Base-by-base conservation (phyloP, 306 rosid species). In the Lathyrus sativus region DNA sequence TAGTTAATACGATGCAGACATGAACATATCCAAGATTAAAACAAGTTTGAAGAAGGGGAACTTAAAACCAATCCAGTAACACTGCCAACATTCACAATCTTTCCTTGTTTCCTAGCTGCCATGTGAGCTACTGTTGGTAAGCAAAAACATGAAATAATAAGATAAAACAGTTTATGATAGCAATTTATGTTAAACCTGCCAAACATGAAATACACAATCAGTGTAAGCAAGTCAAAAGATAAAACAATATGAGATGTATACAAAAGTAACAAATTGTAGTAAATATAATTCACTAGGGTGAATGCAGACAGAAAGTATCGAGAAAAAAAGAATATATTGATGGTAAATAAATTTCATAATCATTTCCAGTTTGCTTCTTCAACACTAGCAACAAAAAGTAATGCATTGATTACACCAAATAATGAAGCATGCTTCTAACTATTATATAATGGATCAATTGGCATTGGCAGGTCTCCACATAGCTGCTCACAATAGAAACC, bases 161-260 rank as follows among this genome's bases (percentile, higher is more conserved):
- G n/a, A n/a, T n/a, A n/a, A n/a, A n/a, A n/a, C n/a, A n/a, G n/a
- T n/a, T n/a, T n/a, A n/a, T n/a, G n/a, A n/a, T n/a, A n/a, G n/a
- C n/a, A n/a, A n/a, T n/a, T n/a, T n/a, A n/a, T n/a, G n/a, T n/a
- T 84, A 84, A 95, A 95, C 99, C 99, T 95, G 97, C 75, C 78
- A 56, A 67, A 73, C 70, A 76, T 19, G 68, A 55, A 37, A 69
- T 53, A 50, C 72, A 68, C 55, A 49, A 73, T 62, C 38, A 74
- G 51, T 59, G 14, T 58, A 62, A 76, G 67, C 45, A 44, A 69
- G 61, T 42, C 35, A 13, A 26, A 72, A 50, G 70, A 51, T 45
- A 51, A 67, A 15, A 31, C 26, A 54, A 68, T 13, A 42, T 65
- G 73, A 62, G 28, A 55, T 54, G 41, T 9, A 15, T 9, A 18